phyloP scores from a whole-genome alignment of 129 eudicot genomes.

The Saposhnikovia divaricata region DNA sequence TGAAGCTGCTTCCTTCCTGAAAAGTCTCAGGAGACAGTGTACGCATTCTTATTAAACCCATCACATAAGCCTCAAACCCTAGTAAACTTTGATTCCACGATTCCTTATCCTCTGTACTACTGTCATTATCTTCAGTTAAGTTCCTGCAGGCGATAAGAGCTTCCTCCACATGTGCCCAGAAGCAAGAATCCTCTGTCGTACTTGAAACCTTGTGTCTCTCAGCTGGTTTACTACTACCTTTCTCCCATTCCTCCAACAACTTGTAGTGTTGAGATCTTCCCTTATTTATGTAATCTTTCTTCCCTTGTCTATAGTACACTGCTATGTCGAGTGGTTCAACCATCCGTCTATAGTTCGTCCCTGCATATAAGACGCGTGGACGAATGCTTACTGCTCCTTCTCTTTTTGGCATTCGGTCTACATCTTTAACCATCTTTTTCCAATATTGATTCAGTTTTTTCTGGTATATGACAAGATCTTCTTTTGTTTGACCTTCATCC shows the following conservation, averaged over 20 bases:
- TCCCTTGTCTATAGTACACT: conserved; percentile 25
- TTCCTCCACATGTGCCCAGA: conserved; percentile 62
- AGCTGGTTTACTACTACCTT: conserved; percentile 17
- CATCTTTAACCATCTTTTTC: conserved; percentile 20
- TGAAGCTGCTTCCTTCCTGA: conserved; percentile 30
- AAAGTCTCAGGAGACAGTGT: conserved; percentile 33
- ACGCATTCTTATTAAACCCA: conserved; percentile 13
- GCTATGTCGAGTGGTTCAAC: conserved; percentile 57
- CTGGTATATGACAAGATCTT: conserved; percentile 11
- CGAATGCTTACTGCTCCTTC: conserved; percentile 19
- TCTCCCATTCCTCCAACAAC: conserved; percentile 36
- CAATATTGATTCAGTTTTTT: conserved; percentile 26
- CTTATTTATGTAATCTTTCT: conserved; percentile 11
- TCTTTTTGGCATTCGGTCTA: conserved; percentile 31
- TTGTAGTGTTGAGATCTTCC: conserved; percentile 25
- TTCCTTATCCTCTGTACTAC: background rate
- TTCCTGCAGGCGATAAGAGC: conserved; percentile 19
- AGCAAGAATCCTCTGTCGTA: conserved; percentile 45
- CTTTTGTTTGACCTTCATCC: conserved; percentile 7
- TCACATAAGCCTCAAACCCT: conserved; percentile 32
- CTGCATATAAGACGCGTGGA: conserved; percentile 24
- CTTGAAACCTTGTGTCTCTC: conserved; percentile 25
- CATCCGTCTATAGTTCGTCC: conserved; percentile 43
- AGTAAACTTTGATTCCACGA: background rate
- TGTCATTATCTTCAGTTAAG: conserved; percentile 16